Evolutionary conservation across 1,284 basidiomycete species (phyloP), one percentile per base, ranked within the genome.

Genomic region (Ceratobasidium sp.): DNA sequence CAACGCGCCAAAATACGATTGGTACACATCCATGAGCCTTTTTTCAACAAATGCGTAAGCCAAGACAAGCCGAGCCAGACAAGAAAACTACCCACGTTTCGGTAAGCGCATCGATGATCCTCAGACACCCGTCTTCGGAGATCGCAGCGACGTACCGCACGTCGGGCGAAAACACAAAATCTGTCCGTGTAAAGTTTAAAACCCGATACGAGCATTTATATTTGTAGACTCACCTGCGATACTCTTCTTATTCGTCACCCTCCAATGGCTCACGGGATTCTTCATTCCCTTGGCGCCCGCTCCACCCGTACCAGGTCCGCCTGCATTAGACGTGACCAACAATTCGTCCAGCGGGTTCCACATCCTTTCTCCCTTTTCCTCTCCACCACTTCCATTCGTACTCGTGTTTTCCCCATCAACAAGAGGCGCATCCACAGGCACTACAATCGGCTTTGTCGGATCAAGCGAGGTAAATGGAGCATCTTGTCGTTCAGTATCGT

Each of bases 151-250:
- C 89, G 77, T 92, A 90, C 80, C 92, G 91, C 31, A 93, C 91
- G 79, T 98, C 95, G 0, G 94, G 94, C 13, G 94, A 94, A 81
- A 96, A 96, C 2, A 91, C 91, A 80, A 97, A 92, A 78, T 93
- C 95, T 94, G 74, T 46, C 27, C 27, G 79, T 64, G 76, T 78
- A 78, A 37, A 34, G 61, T 27, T 58, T 31, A 39, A 41, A 74
- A 46, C 46, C 39, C 16, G 11, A 63, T 29, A 39, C 27, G 13
- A 24, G 19, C 4, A 1, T 22, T 13, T 53, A 59, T 22, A 43
- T 14, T 14, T 1, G 31, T 29, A 39, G 6, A 83, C 89, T 80
- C 79, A 93, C 94, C 92, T 24, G 92, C 88, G 74, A 96, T 86
- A 61, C 86, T 84, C 74, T 90, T 88, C 77, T 85, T 69, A 4